phyloP scores from a whole-genome alignment of 176 grass and related monocot species.

The Hsuehochloa calcarea region DNA sequence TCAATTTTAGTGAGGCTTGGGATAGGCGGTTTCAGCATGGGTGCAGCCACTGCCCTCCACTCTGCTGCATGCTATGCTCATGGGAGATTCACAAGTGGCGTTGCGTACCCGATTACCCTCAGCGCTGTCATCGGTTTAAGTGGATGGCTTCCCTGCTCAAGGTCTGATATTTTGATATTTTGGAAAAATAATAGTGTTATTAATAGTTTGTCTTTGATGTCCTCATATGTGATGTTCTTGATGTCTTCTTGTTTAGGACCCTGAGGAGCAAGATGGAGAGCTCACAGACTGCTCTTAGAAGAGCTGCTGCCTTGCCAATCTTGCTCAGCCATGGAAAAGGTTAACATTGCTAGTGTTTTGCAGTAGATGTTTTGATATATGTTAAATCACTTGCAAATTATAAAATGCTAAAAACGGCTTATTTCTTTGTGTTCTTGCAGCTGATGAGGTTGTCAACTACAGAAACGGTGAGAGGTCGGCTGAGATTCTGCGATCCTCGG shows the following conservation, averaged over 20 bases:
- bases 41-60: conserved; percentile 65
- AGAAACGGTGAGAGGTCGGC: conserved; percentile 74
- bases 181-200: background rate
- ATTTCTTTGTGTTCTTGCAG: conserved; percentile 36
- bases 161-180: conserved; percentile 36
- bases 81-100: conserved; percentile 69
- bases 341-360: conserved; percentile 7
- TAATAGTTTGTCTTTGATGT: background rate
- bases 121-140: conserved; percentile 68
- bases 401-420: background rate
- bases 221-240: background rate
- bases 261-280: conserved; percentile 82
- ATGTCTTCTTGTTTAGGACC: conserved; percentile 47
- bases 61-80: conserved; percentile 77
- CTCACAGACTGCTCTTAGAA: conserved; percentile 65
- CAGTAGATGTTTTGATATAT: background rate
- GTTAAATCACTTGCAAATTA: background rate
- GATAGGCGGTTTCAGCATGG: conserved; percentile 98
- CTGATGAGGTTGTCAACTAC: conserved; percentile 80
- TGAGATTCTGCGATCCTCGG: conserved; percentile 59
- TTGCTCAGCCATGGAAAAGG: conserved; percentile 87
- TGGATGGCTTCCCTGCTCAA: conserved; percentile 95
- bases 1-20: conserved; percentile 72
- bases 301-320: conserved; percentile 64
- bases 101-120: conserved; percentile 63